Evolutionary conservation across 2,329 filamentous ascomycete species (phyloP), one percentile per base, ranked within the genome.

Genomic region (Dactylellina haptotyla): DNA sequence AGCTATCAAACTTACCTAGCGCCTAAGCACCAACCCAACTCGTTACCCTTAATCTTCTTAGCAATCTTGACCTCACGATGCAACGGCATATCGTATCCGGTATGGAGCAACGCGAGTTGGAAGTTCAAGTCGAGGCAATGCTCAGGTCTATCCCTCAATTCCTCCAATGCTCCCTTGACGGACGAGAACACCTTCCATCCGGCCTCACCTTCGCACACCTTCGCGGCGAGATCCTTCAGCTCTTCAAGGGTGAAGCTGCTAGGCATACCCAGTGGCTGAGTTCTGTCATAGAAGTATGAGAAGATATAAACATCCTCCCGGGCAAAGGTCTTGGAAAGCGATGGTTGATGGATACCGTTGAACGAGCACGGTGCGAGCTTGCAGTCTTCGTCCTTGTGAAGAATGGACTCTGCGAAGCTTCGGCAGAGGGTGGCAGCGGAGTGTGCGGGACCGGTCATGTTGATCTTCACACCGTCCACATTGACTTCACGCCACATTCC

Each of bases 21-120:
- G 81, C 95, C 95, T 79, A 99, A 85, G 83, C 94, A 98, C 95
- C 95, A 99, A 39, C 95, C 95, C 78, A 99, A 83, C 84, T 99
- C 96, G 81, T 97, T 97, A 65, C 89, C 89, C 84, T 96, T 94
- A 80, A 99, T 96, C 86, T 97, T 97, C 90, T 99, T 99, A 72
- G 94, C 95, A 80, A 97, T 96, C 85, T 91, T 94, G 76, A 99
- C 93, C 82, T 99, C 95, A 39, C 96, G 87, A 77, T 97, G 92
- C 78, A 98, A 89, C 2, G 94, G 94, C 92, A 99, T 97, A 77
- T 98, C 95, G 79, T 99, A 99, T 2, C 95, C 95, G 4, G 92
- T 96, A 82, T 98, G 93, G 62, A 98, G 84, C 66, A 99, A 84
- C 25, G 91, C 91, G 78, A 96, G 83, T 92, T 97, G 97, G 80